Evolutionary conservation across 1,139 yeast species (phyloP).

Genomic region (Geotrichum macrosporum): DNA sequence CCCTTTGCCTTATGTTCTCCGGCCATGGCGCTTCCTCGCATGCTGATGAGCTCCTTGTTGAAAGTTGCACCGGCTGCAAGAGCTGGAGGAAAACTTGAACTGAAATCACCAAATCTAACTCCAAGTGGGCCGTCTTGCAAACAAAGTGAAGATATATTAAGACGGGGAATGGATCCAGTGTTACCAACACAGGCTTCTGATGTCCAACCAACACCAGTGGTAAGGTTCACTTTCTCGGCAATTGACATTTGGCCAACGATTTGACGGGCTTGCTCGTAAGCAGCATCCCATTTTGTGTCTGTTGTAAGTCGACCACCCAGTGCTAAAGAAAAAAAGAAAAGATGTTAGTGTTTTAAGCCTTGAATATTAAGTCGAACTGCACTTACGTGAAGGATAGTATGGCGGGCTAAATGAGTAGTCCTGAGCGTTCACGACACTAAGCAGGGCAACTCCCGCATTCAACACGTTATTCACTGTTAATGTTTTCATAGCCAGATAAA

Average conservation of each 20-base stretch:
- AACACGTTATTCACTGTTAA: no score
- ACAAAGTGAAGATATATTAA: constrained; percentile 55
- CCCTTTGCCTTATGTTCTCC: constrained; percentile 54
- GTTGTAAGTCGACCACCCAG: constrained; percentile 27
- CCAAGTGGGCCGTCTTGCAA: constrained; percentile 66
- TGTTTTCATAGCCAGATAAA: no score
- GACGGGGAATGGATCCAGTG: constrained; percentile 55
- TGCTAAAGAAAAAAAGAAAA: neutral
- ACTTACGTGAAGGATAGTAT: constrained; percentile 33
- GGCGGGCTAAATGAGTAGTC: constrained; percentile 28
- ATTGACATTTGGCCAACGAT: constrained; percentile 53
- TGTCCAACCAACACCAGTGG: constrained; percentile 66
- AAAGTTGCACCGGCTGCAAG: constrained; percentile 57
- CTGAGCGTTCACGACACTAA: neutral
- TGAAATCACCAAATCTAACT: constrained; percentile 54
- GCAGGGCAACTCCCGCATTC: no score
- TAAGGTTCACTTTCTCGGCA: constrained; percentile 56
- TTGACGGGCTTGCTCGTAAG: constrained; percentile 53
- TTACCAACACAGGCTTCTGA: constrained; percentile 63
- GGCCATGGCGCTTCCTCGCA: constrained; percentile 57
- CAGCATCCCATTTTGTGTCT: constrained; percentile 50
- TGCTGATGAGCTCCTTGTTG: constrained; percentile 49
- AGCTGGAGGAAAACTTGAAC: constrained; percentile 57
- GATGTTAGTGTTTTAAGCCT: neutral
- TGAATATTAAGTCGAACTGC: constrained; percentile 1